Conservation (phyloP, 352 stramenopile species). For the Pythium myriotylum region DNA sequence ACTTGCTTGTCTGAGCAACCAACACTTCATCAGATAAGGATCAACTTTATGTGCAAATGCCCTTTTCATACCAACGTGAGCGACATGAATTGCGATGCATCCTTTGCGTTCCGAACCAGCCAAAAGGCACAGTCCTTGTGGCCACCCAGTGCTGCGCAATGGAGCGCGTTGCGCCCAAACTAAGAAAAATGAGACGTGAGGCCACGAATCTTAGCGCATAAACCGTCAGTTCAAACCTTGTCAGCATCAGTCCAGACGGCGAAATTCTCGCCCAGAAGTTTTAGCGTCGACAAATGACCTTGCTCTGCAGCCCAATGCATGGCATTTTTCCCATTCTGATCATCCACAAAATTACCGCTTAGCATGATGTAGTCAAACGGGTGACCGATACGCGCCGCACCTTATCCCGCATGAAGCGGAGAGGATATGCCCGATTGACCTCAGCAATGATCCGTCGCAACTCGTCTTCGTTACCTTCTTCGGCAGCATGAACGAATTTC, state of each 20-base stretch:
- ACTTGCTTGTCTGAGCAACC: constrained; percentile 75
- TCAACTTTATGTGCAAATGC: background rate
- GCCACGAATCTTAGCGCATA: too few species aligned
- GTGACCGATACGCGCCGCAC: constrained; percentile 28
- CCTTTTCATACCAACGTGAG: constrained; percentile 55
- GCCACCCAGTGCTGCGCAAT: constrained; percentile 76
- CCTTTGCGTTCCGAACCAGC: constrained; percentile 70
- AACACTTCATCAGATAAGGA: background rate
- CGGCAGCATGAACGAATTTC: constrained; percentile 84
- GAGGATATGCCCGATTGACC: constrained; percentile 75
- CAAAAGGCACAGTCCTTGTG: constrained; percentile 86
- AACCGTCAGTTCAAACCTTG: constrained; percentile 44
- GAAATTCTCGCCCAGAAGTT: constrained; percentile 80
- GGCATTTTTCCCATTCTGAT: constrained; percentile 85
- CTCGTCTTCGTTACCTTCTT: constrained; percentile 83
- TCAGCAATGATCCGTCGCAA: constrained; percentile 78
- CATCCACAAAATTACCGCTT: too few species aligned
- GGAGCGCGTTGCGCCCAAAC: constrained; percentile 86
- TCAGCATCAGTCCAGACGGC: constrained; percentile 75
- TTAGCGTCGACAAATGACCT: constrained; percentile 77
- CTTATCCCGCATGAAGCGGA: constrained; percentile 86
- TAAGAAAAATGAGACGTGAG: constrained; percentile 21
- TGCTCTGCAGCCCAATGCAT: constrained; percentile 86
- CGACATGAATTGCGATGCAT: constrained; percentile 72
- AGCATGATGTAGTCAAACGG: too few species aligned